Percentiles rank a stretch among this genome's conserved stretches.
These are phyloP conservation scores for Salix suchowensis DNA, from an alignment of 345 rosid species.

Conservation along the genomic window DNA sequence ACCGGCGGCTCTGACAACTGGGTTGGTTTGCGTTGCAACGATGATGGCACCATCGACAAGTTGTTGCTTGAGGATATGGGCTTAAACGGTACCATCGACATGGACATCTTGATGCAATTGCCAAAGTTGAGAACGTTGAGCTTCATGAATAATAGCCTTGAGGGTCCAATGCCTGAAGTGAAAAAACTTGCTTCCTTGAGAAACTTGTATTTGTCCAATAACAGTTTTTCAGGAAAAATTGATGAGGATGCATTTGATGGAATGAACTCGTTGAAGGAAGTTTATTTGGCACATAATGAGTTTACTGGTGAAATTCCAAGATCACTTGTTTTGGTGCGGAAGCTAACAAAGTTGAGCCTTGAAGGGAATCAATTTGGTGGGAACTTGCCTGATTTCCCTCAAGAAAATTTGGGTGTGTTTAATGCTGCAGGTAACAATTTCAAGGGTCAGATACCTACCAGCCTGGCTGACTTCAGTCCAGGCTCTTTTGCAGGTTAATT, in stretches of 20 bases:
- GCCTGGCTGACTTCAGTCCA: conserved; percentile 31
- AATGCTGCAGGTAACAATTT: conserved; percentile 47
- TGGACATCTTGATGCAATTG: conserved; percentile 33
- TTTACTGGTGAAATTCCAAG: conserved; percentile 55
- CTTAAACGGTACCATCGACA: conserved; percentile 46
- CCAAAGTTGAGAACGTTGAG: conserved; percentile 44
- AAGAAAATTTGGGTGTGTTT: conserved; percentile 29
- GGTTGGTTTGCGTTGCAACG: conserved; percentile 55
- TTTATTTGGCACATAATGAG: conserved; percentile 49
- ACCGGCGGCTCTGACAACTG: conserved; percentile 26
- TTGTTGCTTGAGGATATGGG: conserved; percentile 54
- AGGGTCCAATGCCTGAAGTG: conserved; percentile 51
- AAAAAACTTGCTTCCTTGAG: conserved; percentile 33
- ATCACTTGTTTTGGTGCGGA: conserved; percentile 42
- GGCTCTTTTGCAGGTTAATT: conserved; percentile 44
- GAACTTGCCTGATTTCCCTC: conserved; percentile 45
- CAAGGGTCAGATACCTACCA: conserved; percentile 48
- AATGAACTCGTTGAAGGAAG: conserved; percentile 45
- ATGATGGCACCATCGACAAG: conserved; percentile 28
- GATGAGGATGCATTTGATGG: conserved; percentile 36
- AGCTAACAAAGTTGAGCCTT: conserved; percentile 40
- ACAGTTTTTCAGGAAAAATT: conserved; percentile 51
- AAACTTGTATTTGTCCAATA: conserved; percentile 51
- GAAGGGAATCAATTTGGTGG: conserved; percentile 59
- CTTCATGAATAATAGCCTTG: conserved; percentile 54